Base-by-base conservation (phyloP, 2,329 filamentous ascomycete genomes). In the Plectosphaerella cucumerina region DNA sequence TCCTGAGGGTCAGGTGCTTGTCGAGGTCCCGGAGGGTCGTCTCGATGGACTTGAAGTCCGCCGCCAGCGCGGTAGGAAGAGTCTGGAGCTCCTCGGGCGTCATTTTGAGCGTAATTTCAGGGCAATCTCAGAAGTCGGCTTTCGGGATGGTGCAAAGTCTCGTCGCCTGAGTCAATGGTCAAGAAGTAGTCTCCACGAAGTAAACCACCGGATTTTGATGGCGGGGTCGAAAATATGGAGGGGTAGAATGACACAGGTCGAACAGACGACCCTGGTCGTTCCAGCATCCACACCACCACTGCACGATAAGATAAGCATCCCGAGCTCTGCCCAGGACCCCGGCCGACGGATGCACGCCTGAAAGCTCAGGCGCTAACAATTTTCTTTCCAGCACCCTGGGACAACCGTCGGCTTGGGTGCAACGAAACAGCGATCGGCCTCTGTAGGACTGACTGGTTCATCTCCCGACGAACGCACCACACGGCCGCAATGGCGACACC, bases 21-120 rank as follows among this genome's bases (percentile, higher is more conserved):
- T 97, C 90, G 55, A 97, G 84, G 59, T 88, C 84, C 60, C 81
- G 77, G 50, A 96, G 80, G 53, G 85, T 78, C 22, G 83, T 80
- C 65, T 94, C 89, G 58, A 92, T 84, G 52, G 86, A 76, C 73
- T 94, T 95, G 74, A 95, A 94, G 70, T 96, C 90, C 37, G 75
- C 77, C 53, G 72, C 69, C 53, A 84, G 71, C 59, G 73, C 73
- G 61, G 69, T 69, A 53, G 76, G 71, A 47, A 84, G 68, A 50
- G 74, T 67, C 54, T 75, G 69, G 58, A 84, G 71, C 66, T 82
- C 78, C 60, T 80, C 75, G 58, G 70, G 65, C 71, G 82, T 82
- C 81, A 84, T 83, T 50, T 60, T 76, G 58, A 52, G 53, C 51
- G n/a, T 20, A 11, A 20, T 42, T 20, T 18, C 18, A 6, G 39